Conservation (phyloP, 2,329 filamentous ascomycete species). For the Knoxdaviesia proteae region DNA sequence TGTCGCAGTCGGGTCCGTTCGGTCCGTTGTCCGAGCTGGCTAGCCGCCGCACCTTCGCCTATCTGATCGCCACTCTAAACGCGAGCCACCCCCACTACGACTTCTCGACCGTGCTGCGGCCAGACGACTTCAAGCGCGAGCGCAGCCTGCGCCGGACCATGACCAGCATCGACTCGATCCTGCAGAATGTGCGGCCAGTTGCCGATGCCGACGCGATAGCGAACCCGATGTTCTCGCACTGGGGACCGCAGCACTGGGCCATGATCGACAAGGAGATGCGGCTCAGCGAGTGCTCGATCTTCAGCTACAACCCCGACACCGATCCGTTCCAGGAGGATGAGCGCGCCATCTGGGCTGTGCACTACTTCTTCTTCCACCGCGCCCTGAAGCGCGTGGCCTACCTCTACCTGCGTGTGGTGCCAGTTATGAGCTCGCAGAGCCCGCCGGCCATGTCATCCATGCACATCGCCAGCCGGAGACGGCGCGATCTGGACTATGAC, state of each 20-base stretch:
- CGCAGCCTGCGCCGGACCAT: constrained; percentile 62
- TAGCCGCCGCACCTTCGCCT: constrained; percentile 81
- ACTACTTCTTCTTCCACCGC: constrained; percentile 98
- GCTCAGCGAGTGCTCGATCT: constrained; percentile 70
- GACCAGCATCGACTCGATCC: constrained; percentile 66
- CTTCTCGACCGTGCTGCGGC: constrained; percentile 79
- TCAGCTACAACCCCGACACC: constrained; percentile 73
- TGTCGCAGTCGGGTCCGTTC: constrained; percentile 78
- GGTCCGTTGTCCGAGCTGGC: constrained; percentile 74
- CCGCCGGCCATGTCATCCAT: constrained; percentile 17
- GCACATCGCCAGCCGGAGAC: no score
- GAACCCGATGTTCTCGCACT: constrained; percentile 19
- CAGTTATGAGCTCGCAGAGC: constrained; percentile 44
- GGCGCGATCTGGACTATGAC: background rate
- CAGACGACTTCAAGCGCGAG: constrained; percentile 77
- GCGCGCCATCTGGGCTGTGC: constrained; percentile 80
- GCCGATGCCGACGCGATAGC: constrained; percentile 14
- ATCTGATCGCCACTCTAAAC: constrained; percentile 89
- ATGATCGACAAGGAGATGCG: constrained; percentile 89
- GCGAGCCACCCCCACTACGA: constrained; percentile 85
- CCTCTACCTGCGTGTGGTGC: constrained; percentile 77
- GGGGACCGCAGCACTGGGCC: constrained; percentile 83
- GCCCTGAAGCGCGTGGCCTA: constrained; percentile 82
- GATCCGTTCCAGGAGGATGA: constrained; percentile 86
- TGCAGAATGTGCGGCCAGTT: constrained; percentile 63